Evolutionary conservation across 139 green algal genomes (phyloP), one percentile per base, ranked within the genome.

Genomic region (Auxenochlorella protothecoides): DNA sequence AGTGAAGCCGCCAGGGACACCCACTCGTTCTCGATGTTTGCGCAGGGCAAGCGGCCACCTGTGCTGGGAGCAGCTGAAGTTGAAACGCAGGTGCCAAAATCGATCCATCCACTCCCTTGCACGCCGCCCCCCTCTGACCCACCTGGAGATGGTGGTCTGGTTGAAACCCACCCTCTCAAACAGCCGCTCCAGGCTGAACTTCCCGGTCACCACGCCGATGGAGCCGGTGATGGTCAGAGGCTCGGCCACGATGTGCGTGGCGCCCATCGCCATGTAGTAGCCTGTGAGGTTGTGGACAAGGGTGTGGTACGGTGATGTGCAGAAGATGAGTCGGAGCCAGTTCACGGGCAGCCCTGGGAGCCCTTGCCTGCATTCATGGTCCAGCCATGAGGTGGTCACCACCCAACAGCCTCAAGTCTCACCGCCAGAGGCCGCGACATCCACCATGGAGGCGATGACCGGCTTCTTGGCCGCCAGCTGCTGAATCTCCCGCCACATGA

Each of bases 211-310:
- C 9, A 97, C 90, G 53, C 93, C 93, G 54, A 98, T 97, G 72
- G 76, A 89, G 44, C 93, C 93, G 4, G 93, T 98, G 72, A 98
- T 84, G 13, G 93, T 98, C 10, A 96, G 80, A 3, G 78, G 66
- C 82, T 96, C 83, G 15, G 93, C 93, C 15, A 98, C 86, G 27
- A 98, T 91, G 11, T 79, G 72, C 59, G 27, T 72, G 63, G 68
- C 71, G 3, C 53, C 78, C 93, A 98, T 97, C 59, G 84, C 76
- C 81, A 98, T 91, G 85, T 98, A 98, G 81, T 97, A 98, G 6
- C 93, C 27, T 44, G 27, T 1, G 27, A 44, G 27, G 27, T 44
- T 44, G 27, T 44, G 27, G 27, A 44, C 27, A 44, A 44, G 27
- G 27, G 27, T 44, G 27, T 44, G 27, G 27, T 44, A 44, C 27